Percentiles rank a stretch among this genome's conserved stretches.
These are phyloP conservation scores for Myxozyma neglecta DNA, from an alignment of 805 yeast genomes.

Conservation along the genomic window DNA sequence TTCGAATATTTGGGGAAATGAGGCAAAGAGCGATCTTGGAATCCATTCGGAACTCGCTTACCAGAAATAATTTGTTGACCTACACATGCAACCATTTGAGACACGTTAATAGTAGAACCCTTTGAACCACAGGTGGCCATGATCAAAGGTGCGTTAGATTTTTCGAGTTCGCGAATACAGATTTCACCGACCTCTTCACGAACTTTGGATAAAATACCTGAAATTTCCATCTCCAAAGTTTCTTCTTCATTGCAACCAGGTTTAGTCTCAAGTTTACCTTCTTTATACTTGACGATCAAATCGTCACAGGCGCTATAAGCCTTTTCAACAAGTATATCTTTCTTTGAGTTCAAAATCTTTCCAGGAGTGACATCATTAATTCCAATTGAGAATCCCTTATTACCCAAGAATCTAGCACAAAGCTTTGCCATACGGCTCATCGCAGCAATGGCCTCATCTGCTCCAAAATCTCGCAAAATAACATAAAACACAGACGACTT, in stretches of 20 bases:
- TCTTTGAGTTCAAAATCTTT: conserved; percentile 64
- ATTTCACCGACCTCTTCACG: conserved; percentile 99
- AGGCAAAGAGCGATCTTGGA: conserved; percentile 96
- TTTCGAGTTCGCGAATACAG: conserved; percentile 87
- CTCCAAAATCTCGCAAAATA: conserved; percentile 93
- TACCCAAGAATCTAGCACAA: conserved; percentile 92
- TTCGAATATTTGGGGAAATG: conserved; percentile 95
- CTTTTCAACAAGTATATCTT: conserved; percentile 83
- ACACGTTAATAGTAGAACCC: conserved; percentile 95
- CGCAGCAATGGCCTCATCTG: conserved; percentile 90
- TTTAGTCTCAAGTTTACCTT: conserved; percentile 92
- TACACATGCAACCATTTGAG: conserved; percentile 99
- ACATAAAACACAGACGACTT: conserved; percentile 95
- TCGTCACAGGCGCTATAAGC: conserved; percentile 93
- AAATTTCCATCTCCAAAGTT: conserved; percentile 95
- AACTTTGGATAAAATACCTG: conserved; percentile 92
- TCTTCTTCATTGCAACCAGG: conserved; percentile 99
- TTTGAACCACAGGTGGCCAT: conserved; percentile 99
- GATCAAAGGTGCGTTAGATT: conserved; percentile 90
- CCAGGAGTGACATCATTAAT: conserved; percentile 97
- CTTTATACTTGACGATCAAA: conserved; percentile 70
- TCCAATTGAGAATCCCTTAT: conserved; percentile 96
- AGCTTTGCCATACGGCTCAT: conserved; percentile 99
- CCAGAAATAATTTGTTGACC: conserved; percentile 99
- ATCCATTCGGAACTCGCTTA: conserved; percentile 99